Evolutionary conservation across 345 rosid species (phyloP), one percentile per base, ranked within the genome.

Genomic region (Cochlearia excelsa): DNA sequence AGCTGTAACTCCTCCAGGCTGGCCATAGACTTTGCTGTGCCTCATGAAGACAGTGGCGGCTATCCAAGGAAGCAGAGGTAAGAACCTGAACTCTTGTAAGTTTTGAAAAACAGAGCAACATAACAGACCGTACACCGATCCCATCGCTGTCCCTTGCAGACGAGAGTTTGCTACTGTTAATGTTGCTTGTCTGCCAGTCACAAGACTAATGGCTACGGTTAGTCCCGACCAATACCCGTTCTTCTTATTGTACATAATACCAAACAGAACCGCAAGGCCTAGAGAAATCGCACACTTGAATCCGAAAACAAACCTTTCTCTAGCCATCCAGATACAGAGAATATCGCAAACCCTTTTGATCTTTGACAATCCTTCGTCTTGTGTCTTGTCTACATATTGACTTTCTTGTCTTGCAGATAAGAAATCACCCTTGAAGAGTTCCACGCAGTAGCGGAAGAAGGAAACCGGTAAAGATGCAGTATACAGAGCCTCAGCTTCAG

Each of bases 181-280:
- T 30, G 82, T 81, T 26, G 89, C 82, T 45, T 81, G 87, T 56
- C 87, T 70, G 4, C 79, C 81, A 10, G 70, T 72, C 8, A 72
- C 78, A 47, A 86, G 73, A 57, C 94, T 78, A 31, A 83, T 81
- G 52, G 94, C 94, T 46, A 80, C 83, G 6, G 84, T 78, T 40
- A 86, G 77, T 43, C 94, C 94, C 11, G 94, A 81, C 94, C 94
- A 86, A 40, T 81, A 78, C n/a, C 85, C 94, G 35, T 81, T 74
- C 51, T 77, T 35, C 46, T 34, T 81, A 60, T 80, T 68, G 61
- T 76, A 86, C 33, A 78, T 43, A 44, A 83, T 50, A 34, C 94
- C 94, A 35, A 86, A 74, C 4, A 83, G 70, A 30, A 83, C 87
- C 0, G 89, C 85, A 1, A 83, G 74, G 63, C 89, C 89, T 6